phyloP scores from a whole-genome alignment of 805 yeast genomes.

The Saccharomycopsis oosterbeekiorum region DNA sequence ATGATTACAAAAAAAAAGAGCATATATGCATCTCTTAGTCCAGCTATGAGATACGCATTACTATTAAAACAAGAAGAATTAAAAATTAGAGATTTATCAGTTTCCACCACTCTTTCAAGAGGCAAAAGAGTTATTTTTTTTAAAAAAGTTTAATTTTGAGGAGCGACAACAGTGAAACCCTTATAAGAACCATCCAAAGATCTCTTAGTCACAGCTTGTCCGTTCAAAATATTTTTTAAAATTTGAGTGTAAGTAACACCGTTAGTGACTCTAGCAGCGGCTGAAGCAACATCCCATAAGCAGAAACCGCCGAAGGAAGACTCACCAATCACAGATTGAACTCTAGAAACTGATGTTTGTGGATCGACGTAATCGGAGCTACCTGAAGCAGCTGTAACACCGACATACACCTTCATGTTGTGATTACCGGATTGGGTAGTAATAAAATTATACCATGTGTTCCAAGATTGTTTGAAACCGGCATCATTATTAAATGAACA shows the following conservation, averaged over 20 bases:
- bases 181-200: constrained; percentile 2
- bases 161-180: constrained; percentile 3
- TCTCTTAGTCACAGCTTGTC: constrained; percentile 12
- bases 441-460: constrained; percentile 38
- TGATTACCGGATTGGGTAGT: constrained; percentile 34
- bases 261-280: constrained; percentile 6
- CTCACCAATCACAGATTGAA: not conserved
- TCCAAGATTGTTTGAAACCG: constrained; percentile 35
- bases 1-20: no score
- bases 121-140: not conserved
- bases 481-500: constrained; percentile 15
- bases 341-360: constrained; percentile 12
- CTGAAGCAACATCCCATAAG: constrained; percentile 17
- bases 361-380: constrained; percentile 45
- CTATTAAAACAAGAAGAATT: not conserved
- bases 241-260: constrained; percentile 12
- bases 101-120: not conserved
- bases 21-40: not conserved
- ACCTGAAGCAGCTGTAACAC: constrained; percentile 44
- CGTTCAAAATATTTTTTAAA: constrained; percentile 11
- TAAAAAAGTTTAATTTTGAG: not conserved
- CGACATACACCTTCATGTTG: constrained; percentile 46
- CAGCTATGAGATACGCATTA: not conserved
- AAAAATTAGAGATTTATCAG: not conserved
- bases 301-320: constrained; percentile 15